Conservation (phyloP, 73 alveolate genomes). For the Paramecium tetraurelia region DNA sequence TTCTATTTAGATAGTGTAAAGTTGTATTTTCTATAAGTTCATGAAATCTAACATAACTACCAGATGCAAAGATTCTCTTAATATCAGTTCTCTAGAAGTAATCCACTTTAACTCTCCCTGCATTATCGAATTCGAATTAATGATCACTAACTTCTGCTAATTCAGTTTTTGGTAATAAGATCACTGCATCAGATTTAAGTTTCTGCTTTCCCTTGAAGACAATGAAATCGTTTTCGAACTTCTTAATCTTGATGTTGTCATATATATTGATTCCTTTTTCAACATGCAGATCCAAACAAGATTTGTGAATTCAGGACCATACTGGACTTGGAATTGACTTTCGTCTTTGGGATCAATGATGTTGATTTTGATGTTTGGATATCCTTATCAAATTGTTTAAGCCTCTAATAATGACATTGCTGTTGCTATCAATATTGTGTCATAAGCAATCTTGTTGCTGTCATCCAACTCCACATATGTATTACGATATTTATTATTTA, state of each 20-base stretch:
- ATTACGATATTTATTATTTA: conserved; percentile 27
- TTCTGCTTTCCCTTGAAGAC: background rate
- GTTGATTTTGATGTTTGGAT: conserved; percentile 47
- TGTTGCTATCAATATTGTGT: conserved; percentile 29
- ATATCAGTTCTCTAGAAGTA: conserved; percentile 39
- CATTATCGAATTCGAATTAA: conserved; percentile 43
- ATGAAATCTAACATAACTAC: conserved; percentile 19
- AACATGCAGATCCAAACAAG: background rate
- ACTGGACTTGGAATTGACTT: background rate
- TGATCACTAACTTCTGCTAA: conserved; percentile 22
- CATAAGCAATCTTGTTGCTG: conserved; percentile 48
- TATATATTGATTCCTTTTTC: conserved; percentile 7
- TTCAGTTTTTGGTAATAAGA: conserved; percentile 24
- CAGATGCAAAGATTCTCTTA: conserved; percentile 56
- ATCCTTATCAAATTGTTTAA: conserved; percentile 49
- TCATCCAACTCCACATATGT: conserved; percentile 55
- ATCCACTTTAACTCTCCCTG: conserved; percentile 48
- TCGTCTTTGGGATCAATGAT: conserved; percentile 46
- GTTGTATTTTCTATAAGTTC: conserved; percentile 12
- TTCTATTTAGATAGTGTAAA: conserved; percentile 32
- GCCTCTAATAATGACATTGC: conserved; percentile 44
- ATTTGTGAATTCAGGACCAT: conserved; percentile 27
- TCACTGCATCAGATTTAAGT: conserved; percentile 17
- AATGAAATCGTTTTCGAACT: background rate
- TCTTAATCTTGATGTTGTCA: background rate